Evolutionary conservation across 225 moss, liverwort and hornwort species (phyloP), one percentile per base, ranked within the genome.

Genomic region (Thuidium tamariscinum): DNA sequence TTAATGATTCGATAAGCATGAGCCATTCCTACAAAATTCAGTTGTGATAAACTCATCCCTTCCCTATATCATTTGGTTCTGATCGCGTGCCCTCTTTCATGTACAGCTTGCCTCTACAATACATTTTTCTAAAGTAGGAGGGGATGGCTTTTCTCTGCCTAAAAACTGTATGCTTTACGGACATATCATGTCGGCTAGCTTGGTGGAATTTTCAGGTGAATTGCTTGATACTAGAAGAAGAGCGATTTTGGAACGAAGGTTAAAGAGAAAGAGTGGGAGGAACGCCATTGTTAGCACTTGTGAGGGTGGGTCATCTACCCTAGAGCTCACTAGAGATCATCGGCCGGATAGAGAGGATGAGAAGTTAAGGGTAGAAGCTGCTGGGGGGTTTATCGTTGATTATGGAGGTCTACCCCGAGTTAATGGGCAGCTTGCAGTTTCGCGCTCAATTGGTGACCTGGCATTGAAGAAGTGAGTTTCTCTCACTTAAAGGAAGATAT

Each of bases 371-470:
- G 87, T 96, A 79, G 91, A 93, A 88, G 92, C 83, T 57, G 91
- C 94, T 55, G 96, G 96, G 77, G 96, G 96, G 16, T 89, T 92
- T 92, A 87, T 96, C 37, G 88, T 86, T 75, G 85, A 87, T 88
- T 85, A 84, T 84, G 96, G 96, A 85, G 95, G 91, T 81, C 89
- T 96, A 63, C 91, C 94, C 36, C 94, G 96, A 81, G 95, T 96
- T 22, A 96, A 96, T 89, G 96, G 96, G 68, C 90, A 92, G 84
- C 87, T 96, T 85, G 96, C 96, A 79, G 94, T 96, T 90, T 95
- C 96, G 78, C 94, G 96, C 66, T 92, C 96, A 79, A 93, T 96
- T 86, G 96, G 96, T 74, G 96, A 96, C 86, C 55, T 95, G 74
- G 87, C 90, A 80, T 93, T 96, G 57, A 96, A 95, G 90, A 82